Base-by-base conservation (phyloP, 768 basidiomycete species). In the Pleurotus salmoneostramineus region DNA sequence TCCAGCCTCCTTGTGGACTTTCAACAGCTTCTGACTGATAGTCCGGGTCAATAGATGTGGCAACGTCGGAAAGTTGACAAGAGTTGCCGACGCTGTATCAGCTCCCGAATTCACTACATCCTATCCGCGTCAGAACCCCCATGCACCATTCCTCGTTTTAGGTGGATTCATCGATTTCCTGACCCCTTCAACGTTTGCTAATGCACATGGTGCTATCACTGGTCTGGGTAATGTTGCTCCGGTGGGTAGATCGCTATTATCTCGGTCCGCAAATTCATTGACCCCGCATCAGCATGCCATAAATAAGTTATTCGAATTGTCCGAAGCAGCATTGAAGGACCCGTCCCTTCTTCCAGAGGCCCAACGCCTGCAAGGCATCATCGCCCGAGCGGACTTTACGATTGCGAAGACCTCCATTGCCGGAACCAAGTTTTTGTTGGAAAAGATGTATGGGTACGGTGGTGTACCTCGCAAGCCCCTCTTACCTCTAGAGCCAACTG, bases 121-220 rank as follows among this genome's bases (percentile, higher is more conserved):
- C 35, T 75, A 87, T 71, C 91, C 93, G 45, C 87, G 91, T 67
- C 87, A 83, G 73, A 82, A 84, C 65, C 66, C 76, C 17, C 71
- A 78, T 32, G 82, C 83, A 0, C 86, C 87, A 14, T 96, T 97
- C 78, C 74, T 94, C 49, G 91, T 94, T 35, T 76, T 95, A 17
- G 93, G 92, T 42, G 95, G 94, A 6, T 97, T 83, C 70, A 77
- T 81, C 60, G 95, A 97, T 74, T 93, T 93, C 71, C 68, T 96
- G 58, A 74, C 88, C 35, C 84, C 94, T 3, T 83, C 91, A 5
- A 69, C 82, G 2, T 85, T 84, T 66, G 87, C 81, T 33, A 84
- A 86, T 60, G 93, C 81, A 2, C 88, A 95, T 64, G 95, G 95
- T 48, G 93, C 91, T 49, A 96, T 96, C 68, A 93, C 90, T 35